Conservation (phyloP, 2,329 filamentous ascomycete genomes). For the Fusarium transvaalense region DNA sequence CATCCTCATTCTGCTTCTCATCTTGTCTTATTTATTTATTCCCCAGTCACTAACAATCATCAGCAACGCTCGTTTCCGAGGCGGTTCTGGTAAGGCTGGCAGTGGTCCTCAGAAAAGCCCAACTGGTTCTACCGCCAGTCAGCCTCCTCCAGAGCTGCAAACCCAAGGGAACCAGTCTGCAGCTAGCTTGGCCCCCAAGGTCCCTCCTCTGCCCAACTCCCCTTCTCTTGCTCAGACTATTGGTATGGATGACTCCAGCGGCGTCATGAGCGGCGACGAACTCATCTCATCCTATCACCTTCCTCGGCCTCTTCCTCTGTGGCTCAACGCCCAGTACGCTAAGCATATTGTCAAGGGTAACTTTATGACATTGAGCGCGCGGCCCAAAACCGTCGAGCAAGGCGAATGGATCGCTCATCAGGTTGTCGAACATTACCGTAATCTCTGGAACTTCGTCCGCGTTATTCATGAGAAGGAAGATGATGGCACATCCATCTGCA, state of each 20-base stretch:
- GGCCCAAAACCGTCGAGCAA: slow-evolving; percentile 92
- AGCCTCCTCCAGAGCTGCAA: slow-evolving; percentile 61
- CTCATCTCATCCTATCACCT: slow-evolving; percentile 72
- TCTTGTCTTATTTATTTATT: not conserved
- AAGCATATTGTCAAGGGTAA: slow-evolving; percentile 96
- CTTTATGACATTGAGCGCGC: slow-evolving; percentile 96
- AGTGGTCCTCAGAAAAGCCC: slow-evolving; percentile 67
- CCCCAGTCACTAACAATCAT: slow-evolving; percentile 45
- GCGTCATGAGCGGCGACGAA: slow-evolving; percentile 64
- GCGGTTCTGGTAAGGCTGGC: slow-evolving; percentile 64
- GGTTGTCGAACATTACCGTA: slow-evolving; percentile 92
- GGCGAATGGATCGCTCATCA: slow-evolving; percentile 98
- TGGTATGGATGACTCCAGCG: slow-evolving; percentile 73
- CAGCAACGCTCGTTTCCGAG: slow-evolving; percentile 71
- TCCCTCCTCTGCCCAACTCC: slow-evolving; percentile 72
- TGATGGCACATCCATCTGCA: slow-evolving; percentile 83
- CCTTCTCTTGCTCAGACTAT: slow-evolving; percentile 75
- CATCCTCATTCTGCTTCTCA: not conserved
- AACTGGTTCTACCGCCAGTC: slow-evolving; percentile 61
- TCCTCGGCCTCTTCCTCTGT: slow-evolving; percentile 73
- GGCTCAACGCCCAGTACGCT: slow-evolving; percentile 80
- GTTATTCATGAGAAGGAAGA: slow-evolving; percentile 89
- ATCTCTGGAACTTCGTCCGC: slow-evolving; percentile 89
- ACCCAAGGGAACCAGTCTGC: slow-evolving; percentile 66
- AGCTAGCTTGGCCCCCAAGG: slow-evolving; percentile 66